A percentile compares a stretch with the other conserved stretches of the same genome.
Conservation (phyloP, 2,329 filamentous ascomycete species). For the Chaetomium globosum region DNA sequence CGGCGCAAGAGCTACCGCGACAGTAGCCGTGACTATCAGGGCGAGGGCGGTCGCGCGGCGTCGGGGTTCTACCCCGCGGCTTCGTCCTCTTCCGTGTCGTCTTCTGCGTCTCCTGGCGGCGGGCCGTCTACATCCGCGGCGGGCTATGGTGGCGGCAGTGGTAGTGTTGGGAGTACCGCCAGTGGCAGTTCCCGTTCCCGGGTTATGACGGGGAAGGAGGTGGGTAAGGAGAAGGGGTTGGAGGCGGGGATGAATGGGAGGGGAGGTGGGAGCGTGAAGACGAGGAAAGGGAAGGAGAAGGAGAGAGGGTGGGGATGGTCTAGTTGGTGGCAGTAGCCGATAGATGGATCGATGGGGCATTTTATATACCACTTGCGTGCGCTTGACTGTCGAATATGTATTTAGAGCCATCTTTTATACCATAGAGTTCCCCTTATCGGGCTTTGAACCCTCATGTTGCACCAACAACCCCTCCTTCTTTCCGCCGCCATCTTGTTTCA, state of each 20-base stretch:
- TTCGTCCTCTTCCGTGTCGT: not conserved
- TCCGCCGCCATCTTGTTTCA: not conserved
- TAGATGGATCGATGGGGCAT: not conserved
- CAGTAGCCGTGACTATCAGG: not conserved
- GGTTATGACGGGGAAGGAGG: not conserved
- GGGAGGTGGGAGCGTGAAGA: slow-evolving; percentile 1
- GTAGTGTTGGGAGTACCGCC: not conserved
- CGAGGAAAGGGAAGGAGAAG: slow-evolving; percentile 25
- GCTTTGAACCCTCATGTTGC: not conserved
- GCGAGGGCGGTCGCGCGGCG: not conserved
- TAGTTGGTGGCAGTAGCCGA: slow-evolving; percentile 30
- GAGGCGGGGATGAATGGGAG: not conserved
- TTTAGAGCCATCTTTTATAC: not conserved
- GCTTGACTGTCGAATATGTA: not conserved
- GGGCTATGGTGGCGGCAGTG: not conserved
- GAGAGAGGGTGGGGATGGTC: slow-evolving; percentile 29
- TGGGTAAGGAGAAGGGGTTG: not conserved
- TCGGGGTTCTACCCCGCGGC: not conserved
- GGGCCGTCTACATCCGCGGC: not conserved
- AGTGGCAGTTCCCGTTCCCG: too few species aligned
- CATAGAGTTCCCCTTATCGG: not conserved
- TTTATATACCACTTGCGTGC: not conserved
- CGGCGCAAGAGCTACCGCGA: not conserved
- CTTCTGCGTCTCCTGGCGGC: not conserved
- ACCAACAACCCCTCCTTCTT: not conserved